Conservation (phyloP, 2,329 filamentous ascomycete genomes). For the Fusarium sp. region DNA sequence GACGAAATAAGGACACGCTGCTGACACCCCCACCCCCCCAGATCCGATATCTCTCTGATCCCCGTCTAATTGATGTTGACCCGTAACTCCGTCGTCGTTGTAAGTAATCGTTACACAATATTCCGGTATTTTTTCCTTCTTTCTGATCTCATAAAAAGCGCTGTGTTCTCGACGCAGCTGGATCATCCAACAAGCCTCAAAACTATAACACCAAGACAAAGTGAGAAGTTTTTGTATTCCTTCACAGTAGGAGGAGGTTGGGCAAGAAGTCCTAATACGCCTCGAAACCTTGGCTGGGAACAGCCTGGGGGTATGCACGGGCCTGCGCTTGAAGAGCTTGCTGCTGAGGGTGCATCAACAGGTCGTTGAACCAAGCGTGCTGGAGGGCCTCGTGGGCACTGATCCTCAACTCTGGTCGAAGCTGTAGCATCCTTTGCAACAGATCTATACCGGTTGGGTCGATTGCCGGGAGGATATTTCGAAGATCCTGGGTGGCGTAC, state of each 20-base stretch:
- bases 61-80: constrained; percentile 44
- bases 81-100: constrained; percentile 45
- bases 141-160: constrained; percentile 4
- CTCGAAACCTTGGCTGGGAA: constrained; percentile 57
- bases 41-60: constrained; percentile 37
- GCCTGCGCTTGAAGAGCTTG: constrained; percentile 60
- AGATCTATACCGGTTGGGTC: constrained; percentile 89
- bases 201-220: constrained; percentile 1
- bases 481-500: constrained; percentile 91
- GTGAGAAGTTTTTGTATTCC: constrained; percentile 15
- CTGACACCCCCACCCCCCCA: constrained; percentile 18
- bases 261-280: constrained; percentile 49
- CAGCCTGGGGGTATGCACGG: constrained; percentile 56
- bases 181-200: constrained; percentile 13
- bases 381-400: constrained; percentile 87
- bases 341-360: constrained; percentile 68
- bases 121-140: constrained; percentile 20
- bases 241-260: neutral
- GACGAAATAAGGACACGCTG: constrained; percentile 23
- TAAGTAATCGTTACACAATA: constrained; percentile 25
- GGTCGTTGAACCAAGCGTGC: constrained; percentile 92
- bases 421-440: constrained; percentile 89
- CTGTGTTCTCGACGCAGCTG: constrained; percentile 15
- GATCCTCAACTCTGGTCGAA: constrained; percentile 91
- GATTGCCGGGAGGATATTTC: constrained; percentile 89